Conservation (phyloP, 164 flowering plant genomes). For the Sextonia rubra region DNA sequence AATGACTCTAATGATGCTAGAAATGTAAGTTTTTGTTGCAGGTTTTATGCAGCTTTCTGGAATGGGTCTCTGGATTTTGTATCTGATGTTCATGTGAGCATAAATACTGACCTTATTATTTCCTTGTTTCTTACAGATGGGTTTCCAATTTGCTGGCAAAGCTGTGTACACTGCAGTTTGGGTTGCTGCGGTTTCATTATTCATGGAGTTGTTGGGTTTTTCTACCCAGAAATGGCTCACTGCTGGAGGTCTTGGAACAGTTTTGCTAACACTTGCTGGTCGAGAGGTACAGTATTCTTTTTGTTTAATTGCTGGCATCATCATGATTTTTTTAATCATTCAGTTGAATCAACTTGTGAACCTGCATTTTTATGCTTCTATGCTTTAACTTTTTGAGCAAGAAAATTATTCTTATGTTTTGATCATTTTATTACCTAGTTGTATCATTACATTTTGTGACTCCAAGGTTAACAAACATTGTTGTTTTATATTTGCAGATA, state of each 20-base stretch:
- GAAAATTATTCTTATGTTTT: not conserved
- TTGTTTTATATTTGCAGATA: conserved; percentile 46
- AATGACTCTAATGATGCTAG: conserved; percentile 56
- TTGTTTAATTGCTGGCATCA: not conserved
- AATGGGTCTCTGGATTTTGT: not conserved
- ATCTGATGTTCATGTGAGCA: not conserved
- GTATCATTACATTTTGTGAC: not conserved
- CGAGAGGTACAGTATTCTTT: conserved; percentile 64
- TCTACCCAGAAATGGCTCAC: conserved; percentile 98
- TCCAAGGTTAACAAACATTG: conserved; percentile 3
- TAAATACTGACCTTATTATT: not conserved
- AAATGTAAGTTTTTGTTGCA: conserved; percentile 53
- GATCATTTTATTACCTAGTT: conserved; percentile 1
- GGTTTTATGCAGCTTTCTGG: conserved; percentile 1
- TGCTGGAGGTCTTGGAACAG: conserved; percentile 99
- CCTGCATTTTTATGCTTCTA: not conserved
- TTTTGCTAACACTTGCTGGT: conserved; percentile 94
- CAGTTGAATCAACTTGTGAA: not conserved
- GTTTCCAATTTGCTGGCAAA: conserved; percentile 85
- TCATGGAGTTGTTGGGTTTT: conserved; percentile 96
- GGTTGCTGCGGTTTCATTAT: conserved; percentile 92
- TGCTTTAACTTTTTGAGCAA: not conserved
- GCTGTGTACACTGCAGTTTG: conserved; percentile 83
- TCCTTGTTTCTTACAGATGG: conserved; percentile 61
- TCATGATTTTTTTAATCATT: not conserved